A percentile compares a stretch with the other conserved stretches of the same genome.
Conservation (phyloP, 2,329 filamentous ascomycete species). For the Fusarium nanum region DNA sequence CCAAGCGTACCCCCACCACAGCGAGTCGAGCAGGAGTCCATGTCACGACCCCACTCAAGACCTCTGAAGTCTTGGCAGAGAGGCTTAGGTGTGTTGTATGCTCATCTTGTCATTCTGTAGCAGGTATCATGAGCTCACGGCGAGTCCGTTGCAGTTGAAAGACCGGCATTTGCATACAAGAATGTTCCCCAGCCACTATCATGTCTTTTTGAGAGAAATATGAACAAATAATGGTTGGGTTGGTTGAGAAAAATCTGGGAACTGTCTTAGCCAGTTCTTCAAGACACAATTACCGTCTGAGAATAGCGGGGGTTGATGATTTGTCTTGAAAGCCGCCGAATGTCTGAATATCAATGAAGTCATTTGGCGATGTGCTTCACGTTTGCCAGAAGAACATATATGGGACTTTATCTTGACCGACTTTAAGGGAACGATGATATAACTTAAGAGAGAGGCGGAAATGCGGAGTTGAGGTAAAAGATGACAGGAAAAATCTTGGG, state of each 20-base stretch:
- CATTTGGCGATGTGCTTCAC: not conserved
- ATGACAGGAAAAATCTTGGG: slow-evolving; percentile 26
- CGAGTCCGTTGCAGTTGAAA: slow-evolving; percentile 4
- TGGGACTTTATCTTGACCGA: slow-evolving; percentile 1
- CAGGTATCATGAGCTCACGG: slow-evolving; percentile 10
- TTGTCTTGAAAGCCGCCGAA: slow-evolving; percentile 15
- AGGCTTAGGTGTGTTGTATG: slow-evolving; percentile 35
- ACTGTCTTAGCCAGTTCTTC: slow-evolving; percentile 21
- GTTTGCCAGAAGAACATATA: not conserved
- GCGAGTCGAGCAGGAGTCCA: slow-evolving; percentile 28
- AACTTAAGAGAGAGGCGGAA: slow-evolving; percentile 12
- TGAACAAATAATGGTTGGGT: not conserved
- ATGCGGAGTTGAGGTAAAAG: slow-evolving; percentile 26
- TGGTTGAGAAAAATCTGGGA: not conserved
- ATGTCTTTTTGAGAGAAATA: not conserved
- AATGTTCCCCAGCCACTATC: not conserved
- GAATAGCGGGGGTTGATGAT: slow-evolving; percentile 24
- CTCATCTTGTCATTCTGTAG: slow-evolving; percentile 23
- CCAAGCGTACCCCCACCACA: slow-evolving; percentile 46
- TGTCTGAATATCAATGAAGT: not conserved
- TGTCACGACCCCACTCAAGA: slow-evolving; percentile 41
- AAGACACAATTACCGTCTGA: slow-evolving; percentile 9
- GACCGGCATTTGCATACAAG: not conserved
- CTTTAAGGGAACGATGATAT: slow-evolving; percentile 9
- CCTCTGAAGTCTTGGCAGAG: slow-evolving; percentile 40